Evolutionary conservation across 805 yeast genomes (phyloP), one percentile per base, ranked within the genome.

Genomic region (Tetrapisispora namnaoensis): DNA sequence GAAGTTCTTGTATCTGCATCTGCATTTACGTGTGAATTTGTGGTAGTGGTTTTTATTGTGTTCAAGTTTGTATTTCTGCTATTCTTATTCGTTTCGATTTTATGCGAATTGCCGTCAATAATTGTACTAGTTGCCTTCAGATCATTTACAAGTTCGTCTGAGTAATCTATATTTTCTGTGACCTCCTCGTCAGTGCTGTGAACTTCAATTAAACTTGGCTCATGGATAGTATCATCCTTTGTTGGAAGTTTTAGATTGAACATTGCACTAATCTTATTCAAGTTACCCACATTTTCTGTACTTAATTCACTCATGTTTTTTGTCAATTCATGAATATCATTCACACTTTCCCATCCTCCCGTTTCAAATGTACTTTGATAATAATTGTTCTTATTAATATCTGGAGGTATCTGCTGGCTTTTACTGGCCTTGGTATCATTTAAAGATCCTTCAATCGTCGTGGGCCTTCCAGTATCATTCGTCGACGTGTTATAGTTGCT

Each of bases 341-440:
- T 56, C 8, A 65, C 55, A 56, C 67, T 60, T 49, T 62, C 57
- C 67, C 68, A 55, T 8, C 59, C 62, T 13, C 28, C 28, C 8
- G 16, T 42, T 42, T 42, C 44, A 32, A 42, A 42, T 28, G 6
- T 18, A 42, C n/a, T 30, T 20, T 22, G 16, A 9, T 18, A 27
- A 18, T 21, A 28, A 18, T 30, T 17, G 8, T 42, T 30, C 4
- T 27, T 38, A 21, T 20, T 20, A 3, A 11, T 3, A 10, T 18
- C 24, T 21, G 5, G 24, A 20, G 4, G 17, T 18, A 4, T 38
- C 6, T 9, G 17, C 7, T 20, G 24, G 27, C 7, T 18, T 14
- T 22, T 6, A 20, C 5, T 13, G 3, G 27, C n/a, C 6, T 20
- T 30, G 2, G 13, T 17, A 27, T 14, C 35, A 14, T 32, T 32